Evolutionary conservation across 139 green algal genomes (phyloP), one percentile per base, ranked within the genome.

Genomic region (Chlamydomonas incerta): DNA sequence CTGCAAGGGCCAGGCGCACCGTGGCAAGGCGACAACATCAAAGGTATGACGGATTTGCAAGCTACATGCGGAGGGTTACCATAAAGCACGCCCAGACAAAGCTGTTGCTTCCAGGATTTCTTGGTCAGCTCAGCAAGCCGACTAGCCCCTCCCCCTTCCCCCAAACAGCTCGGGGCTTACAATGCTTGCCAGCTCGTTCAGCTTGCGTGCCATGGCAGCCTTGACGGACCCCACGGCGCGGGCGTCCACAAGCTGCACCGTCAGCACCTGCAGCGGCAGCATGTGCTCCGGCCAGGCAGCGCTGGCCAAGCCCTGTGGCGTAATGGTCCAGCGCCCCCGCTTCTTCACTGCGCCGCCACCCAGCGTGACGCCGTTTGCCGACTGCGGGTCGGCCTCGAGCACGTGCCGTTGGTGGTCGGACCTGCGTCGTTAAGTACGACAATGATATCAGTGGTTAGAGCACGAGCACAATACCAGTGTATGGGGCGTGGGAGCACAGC

Each of bases 301-400:
- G 67, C 47, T 76, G n/a, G 47, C 46, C 3, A 85, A 46, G 26
- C 79, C 79, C 66, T 75, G 65, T 31, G 65, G 33, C 20, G 65
- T 75, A 31, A 85, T 85, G 47, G 55, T 50, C 79, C 79, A 85
- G 1, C 65, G 65, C n/a, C 63, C 46, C 18, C 63, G 63, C 65
- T 35, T 50, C 2, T 50, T 33, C 9, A 20, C 26, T 0, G 29
- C 35, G 4, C 66, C 79, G 47, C 50, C 79, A 33, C 58, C 79
- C 31, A 85, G 47, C n/a, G 79, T 8, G 0, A 85, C 79, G 21
- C 79, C 79, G 31, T 55, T 47, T 1, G 66, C 31, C 0, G 66
- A 8, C 10, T 18, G 14, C 1, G 65, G 79, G 46, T 85, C 79
- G 20, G 79, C 79, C 65, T 85, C 66, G 2, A 85, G 47, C 14